phyloP scores from a whole-genome alignment of 148 eudicot species.

The Vaccinium vitisidaea region DNA sequence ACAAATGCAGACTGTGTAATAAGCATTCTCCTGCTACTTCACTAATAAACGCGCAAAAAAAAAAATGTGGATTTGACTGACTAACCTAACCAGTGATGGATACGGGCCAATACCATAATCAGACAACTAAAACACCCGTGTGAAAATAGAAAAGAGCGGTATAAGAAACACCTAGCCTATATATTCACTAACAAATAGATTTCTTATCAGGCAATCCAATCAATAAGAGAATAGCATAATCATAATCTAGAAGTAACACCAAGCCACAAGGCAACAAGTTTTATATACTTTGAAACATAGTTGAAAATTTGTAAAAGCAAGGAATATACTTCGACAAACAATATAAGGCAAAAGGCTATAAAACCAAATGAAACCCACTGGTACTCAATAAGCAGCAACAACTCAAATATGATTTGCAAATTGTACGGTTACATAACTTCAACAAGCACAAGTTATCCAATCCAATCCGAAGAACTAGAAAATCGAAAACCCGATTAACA shows the following conservation, averaged over 20 bases:
- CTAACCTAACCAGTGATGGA: not conserved
- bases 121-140: not conserved
- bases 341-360: not conserved
- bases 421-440: not conserved
- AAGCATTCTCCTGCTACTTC: not conserved
- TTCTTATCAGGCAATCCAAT: not conserved
- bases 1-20: not conserved
- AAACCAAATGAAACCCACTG: not conserved
- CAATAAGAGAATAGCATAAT: not conserved
- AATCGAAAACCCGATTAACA: not conserved
- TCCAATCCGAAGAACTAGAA: not conserved
- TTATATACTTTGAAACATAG: not conserved
- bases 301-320: constrained; percentile 7
- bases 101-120: not conserved
- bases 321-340: constrained; percentile 2
- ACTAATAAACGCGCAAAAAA: not conserved
- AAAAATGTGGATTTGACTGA: not conserved
- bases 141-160: not conserved
- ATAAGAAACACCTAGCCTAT: not conserved
- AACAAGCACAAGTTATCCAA: not conserved
- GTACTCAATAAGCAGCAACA: not conserved
- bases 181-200: not conserved
- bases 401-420: not conserved
- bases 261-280: not conserved
- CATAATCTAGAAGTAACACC: not conserved